Base-by-base conservation (phyloP, 148 eudicot species). In the Chenopodium berlandieri region DNA sequence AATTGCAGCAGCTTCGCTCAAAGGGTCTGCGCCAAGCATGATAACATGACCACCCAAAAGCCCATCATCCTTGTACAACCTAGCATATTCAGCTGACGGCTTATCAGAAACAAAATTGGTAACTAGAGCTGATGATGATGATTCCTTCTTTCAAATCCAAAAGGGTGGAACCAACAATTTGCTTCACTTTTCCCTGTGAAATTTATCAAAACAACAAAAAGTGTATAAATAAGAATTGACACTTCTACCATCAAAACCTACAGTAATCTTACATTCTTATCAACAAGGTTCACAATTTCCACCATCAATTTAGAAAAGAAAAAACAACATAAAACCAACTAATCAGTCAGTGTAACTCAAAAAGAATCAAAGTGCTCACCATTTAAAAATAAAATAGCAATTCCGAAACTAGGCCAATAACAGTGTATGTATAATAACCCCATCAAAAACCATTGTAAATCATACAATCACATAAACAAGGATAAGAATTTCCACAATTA, bases 161-260 rank as follows among this genome's bases (percentile, higher is more conserved):
- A 71, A 94, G 92, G 48, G 98, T 94, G 46, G 98, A 94, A 65
- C 97, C 98, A 73, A 94, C 97, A 85, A 94, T 92, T 89, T 94
- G 94, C 88, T 94, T 94, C 82, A 92, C 98, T 81, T 94, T 94
- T 6, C 94, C 98, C 98, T 92, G 81, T 65, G 60, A 89, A 83
- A 77, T 23, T 16, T 73, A 77, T 54, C 80, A 82, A 78, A 78
- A 8, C 56, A 75, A 71, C 9, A 7, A 56, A 2, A 75, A 32
- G 22, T 58, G 20, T 5, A 44, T 7, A 46, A 74, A 22, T 8
- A 40, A 60, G 56, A 10, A 46, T 25, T 71, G 22, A 71, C 71
- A 70, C 32, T 62, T 30, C 48, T 1, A 9, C n/a, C 23, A 71
- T 71, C 74, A 71, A 71, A 71, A 22, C 74, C 48, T 23, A 71